A percentile compares a stretch with the other conserved stretches of the same genome.
phyloP scores from a whole-genome alignment of 257 asterid genomes.

The Solanum bulbocastanum region DNA sequence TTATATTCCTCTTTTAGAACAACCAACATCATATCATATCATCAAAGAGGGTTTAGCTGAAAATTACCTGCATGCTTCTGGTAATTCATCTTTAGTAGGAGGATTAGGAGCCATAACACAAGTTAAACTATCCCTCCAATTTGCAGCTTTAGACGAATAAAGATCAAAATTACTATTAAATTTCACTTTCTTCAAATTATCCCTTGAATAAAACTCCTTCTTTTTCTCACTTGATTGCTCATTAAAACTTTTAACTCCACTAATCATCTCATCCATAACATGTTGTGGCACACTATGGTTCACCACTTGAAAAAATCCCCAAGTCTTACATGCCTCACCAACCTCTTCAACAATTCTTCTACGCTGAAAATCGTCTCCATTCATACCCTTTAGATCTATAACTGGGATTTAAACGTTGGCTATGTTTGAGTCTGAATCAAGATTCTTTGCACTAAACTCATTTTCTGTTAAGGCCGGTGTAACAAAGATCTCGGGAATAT shows the following conservation, averaged over 20 bases:
- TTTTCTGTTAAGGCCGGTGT: background rate
- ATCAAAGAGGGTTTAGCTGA: background rate
- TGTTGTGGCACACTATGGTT: slow-evolving; percentile 1
- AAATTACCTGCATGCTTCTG: background rate
- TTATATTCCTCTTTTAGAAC: background rate
- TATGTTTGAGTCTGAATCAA: background rate
- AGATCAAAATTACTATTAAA: slow-evolving; percentile 9
- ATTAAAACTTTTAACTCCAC: background rate
- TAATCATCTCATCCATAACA: slow-evolving; percentile 5
- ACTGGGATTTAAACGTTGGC: background rate
- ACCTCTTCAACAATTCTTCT: background rate
- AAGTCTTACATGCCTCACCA: background rate
- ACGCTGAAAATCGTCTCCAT: background rate
- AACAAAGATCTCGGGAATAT: background rate
- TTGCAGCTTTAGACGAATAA: background rate
- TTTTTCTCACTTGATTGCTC: background rate
- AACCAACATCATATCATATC: background rate
- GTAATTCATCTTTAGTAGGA: slow-evolving; percentile 1
- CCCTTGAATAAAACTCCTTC: background rate
- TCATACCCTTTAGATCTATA: background rate
- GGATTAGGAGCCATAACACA: slow-evolving; percentile 8
- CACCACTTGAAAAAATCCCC: slow-evolving; percentile 10
- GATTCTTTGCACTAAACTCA: background rate
- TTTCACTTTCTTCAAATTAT: slow-evolving; percentile 1
- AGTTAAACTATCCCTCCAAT: slow-evolving; percentile 8